These are phyloP conservation scores for Populus euphratica DNA, from an alignment of 345 rosid genomes.

Conservation along the genomic window DNA sequence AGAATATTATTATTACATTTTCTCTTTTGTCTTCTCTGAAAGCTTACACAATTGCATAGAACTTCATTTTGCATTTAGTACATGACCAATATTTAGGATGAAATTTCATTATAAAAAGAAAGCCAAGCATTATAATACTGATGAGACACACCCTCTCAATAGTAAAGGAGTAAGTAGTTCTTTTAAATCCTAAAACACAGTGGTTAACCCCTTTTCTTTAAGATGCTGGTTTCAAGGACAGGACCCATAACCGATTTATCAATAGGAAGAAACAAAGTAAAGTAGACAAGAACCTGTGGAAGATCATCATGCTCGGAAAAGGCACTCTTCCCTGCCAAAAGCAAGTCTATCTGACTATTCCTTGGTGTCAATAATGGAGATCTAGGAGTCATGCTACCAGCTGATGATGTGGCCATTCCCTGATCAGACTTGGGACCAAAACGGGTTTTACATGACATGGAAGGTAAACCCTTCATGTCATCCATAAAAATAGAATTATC, in stretches of 20 bases:
- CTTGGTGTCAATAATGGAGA: conserved; percentile 94
- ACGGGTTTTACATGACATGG: conserved; percentile 94
- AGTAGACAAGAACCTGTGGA: conserved; percentile 62
- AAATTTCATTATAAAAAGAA: background rate
- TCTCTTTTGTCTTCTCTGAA: background rate
- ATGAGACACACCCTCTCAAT: background rate
- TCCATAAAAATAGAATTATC: conserved; percentile 78
- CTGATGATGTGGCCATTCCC: conserved; percentile 97
- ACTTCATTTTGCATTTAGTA: background rate
- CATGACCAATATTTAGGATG: background rate
- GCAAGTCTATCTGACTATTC: conserved; percentile 80
- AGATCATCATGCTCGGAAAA: conserved; percentile 77
- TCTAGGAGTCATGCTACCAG: conserved; percentile 98
- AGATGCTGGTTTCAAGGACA: background rate
- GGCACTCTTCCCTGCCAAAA: conserved; percentile 77
- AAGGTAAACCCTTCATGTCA: conserved; percentile 85
- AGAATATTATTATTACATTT: background rate
- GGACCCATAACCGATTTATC: background rate
- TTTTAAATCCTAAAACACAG: background rate
- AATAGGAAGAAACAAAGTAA: background rate
- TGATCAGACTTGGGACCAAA: conserved; percentile 96
- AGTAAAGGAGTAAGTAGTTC: background rate
- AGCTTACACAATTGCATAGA: background rate
- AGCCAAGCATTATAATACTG: background rate
- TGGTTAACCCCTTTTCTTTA: background rate